Evolutionary conservation across 768 basidiomycete species (phyloP), one percentile per base, ranked within the genome.

Genomic region (Rubroboletus satanas): DNA sequence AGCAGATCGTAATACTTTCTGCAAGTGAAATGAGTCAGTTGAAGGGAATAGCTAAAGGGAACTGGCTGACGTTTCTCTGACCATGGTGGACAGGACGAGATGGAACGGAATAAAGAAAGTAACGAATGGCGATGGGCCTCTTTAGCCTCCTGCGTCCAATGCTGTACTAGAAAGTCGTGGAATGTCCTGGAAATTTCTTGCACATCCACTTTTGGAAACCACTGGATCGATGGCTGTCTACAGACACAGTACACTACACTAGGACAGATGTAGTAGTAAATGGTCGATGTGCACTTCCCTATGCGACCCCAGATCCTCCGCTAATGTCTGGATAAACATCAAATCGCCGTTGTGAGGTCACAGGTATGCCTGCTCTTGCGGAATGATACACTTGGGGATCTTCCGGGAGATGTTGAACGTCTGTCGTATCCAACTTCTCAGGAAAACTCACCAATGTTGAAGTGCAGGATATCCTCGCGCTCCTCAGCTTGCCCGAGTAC

Each of bases 1-100:
- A 98, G 84, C 57, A 97, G 82, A 74, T 97, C 93, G 75, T 98
- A 93, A 71, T 81, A 92, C 83, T 93, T 89, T 64, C 91, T 93
- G 71, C 26, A 45, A 18, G 59, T 5, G 14, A 39, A 51, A 56
- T 39, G 21, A 17, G 50, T 46, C 38, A 52, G 48, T 21, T 12
- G 37, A 28, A 21, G 9, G 18, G 41, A 51, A 29, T 17, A 14
- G 26, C 12, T 1, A 51, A 45, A 28, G 9, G 18, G 18, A 35
- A 55, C 12, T 37, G 23, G 45, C 57, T 45, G 33, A 87, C 85
- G 79, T 83, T 81, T 88, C 86, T 73, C 77, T 82, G 61, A 87
- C 87, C 87, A 88, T 87, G 62, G 59, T 70, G 7, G 37, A 56
- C 47, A 31, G 38, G 57, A 45, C 54, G 47, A 48, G 28, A 54